Conservation (phyloP, 305 asterid genomes). For the Fraxinus platypoda region DNA sequence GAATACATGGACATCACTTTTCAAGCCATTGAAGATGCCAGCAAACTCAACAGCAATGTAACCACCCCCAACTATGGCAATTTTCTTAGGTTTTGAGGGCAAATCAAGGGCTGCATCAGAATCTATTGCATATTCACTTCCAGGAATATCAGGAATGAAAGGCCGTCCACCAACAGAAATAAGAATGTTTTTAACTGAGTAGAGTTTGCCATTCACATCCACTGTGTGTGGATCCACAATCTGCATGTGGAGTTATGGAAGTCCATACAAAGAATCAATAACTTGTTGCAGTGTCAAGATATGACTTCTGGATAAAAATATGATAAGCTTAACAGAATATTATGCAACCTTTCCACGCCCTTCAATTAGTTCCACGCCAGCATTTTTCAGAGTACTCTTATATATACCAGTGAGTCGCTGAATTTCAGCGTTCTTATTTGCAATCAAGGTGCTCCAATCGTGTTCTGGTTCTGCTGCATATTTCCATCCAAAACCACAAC, state of each 20-base stretch:
- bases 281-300: neutral
- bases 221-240: constrained; percentile 90
- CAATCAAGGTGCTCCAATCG: constrained; percentile 88
- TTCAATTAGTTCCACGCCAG: constrained; percentile 71
- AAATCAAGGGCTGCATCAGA: constrained; percentile 97
- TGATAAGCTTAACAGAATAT: constrained; percentile 9
- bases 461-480: constrained; percentile 80
- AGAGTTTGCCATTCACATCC: constrained; percentile 79
- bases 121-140: constrained; percentile 82
- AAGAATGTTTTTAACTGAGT: constrained; percentile 81
- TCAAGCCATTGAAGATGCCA: constrained; percentile 93
- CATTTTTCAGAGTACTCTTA: constrained; percentile 73
- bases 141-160: constrained; percentile 89
- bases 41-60: constrained; percentile 99
- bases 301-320: constrained; percentile 1
- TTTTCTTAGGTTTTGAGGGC: constrained; percentile 75
- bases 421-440: constrained; percentile 91
- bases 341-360: constrained; percentile 94
- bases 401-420: constrained; percentile 87
- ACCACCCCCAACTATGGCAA: constrained; percentile 98
- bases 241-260: constrained; percentile 37
- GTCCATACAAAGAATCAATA: constrained; percentile 14
- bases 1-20: constrained; percentile 81
- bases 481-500: constrained; percentile 90
- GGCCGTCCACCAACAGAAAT: constrained; percentile 97